Conservation (phyloP, 805 yeast species). For the Zygosaccharomyces pseudorouxii region DNA sequence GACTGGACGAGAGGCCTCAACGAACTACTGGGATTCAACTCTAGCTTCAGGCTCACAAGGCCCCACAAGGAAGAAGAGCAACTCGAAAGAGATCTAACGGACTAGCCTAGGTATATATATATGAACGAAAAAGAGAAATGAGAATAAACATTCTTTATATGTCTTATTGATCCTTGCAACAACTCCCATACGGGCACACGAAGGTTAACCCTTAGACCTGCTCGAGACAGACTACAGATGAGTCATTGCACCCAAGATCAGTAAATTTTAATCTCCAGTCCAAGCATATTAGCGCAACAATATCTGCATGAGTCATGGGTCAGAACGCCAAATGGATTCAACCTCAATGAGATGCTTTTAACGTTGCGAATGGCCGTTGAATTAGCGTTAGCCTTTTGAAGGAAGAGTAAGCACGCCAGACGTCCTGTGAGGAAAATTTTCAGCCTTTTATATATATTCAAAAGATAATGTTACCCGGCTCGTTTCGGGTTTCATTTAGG, state of each 20-base stretch:
- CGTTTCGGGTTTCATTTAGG: background rate
- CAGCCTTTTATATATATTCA: conserved; percentile 8
- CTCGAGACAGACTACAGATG: conserved; percentile 46
- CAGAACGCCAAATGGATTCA: conserved; percentile 61
- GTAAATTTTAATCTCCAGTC: conserved; percentile 56
- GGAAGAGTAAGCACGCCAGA: too few relatives aligned
- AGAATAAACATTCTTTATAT: conserved; percentile 18
- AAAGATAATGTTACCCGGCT: conserved; percentile 8
- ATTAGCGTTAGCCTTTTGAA: conserved; percentile 48
- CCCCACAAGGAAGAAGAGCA: conserved; percentile 10
- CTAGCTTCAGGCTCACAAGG: conserved; percentile 57
- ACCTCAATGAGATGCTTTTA: conserved; percentile 65
- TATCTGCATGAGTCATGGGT: conserved; percentile 66
- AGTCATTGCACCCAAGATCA: conserved; percentile 73
- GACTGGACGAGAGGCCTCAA: conserved; percentile 94
- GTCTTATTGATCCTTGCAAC: conserved; percentile 49
- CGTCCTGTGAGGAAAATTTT: conserved; percentile 2
- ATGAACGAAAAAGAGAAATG: background rate
- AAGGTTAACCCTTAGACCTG: conserved; percentile 64
- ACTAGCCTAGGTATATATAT: background rate
- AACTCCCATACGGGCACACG: conserved; percentile 71
- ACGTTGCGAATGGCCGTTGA: conserved; percentile 59
- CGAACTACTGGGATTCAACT: conserved; percentile 82
- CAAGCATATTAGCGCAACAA: conserved; percentile 39
- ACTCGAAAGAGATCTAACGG: conserved; percentile 7